These are phyloP conservation scores for Turritis glabra DNA, from an alignment of 345 rosid genomes.

Conservation along the genomic window DNA sequence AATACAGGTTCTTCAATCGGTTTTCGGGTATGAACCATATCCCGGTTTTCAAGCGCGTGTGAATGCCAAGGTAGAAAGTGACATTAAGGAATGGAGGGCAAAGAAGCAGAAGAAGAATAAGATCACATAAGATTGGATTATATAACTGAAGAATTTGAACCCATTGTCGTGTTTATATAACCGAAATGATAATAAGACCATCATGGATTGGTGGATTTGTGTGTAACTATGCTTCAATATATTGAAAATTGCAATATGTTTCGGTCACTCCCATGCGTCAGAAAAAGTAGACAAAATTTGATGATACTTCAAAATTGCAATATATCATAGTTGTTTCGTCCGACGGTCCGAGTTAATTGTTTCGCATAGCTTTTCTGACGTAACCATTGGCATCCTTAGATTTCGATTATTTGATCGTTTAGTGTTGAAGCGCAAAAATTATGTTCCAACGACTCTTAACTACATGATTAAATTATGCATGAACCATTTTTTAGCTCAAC, in stretches of 20 bases:
- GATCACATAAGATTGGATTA: constrained; percentile 27
- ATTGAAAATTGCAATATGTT: background rate
- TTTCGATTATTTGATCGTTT: no score
- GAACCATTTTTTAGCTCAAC: no score
- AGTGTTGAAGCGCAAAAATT: no score
- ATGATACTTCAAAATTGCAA: no score
- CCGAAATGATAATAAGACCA: constrained; percentile 4
- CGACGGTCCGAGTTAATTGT: no score
- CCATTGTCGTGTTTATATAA: background rate
- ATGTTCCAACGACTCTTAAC: no score
- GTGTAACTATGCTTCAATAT: constrained; percentile 8
- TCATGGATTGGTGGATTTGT: constrained; percentile 8
- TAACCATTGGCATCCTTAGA: no score
- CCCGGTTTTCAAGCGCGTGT: constrained; percentile 75
- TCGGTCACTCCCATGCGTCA: background rate
- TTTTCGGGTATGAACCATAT: constrained; percentile 74
- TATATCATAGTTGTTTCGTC: no score
- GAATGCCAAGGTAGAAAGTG: constrained; percentile 55
- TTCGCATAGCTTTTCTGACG: no score
- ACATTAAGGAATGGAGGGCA: constrained; percentile 56
- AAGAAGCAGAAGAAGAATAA: constrained; percentile 51
- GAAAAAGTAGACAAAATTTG: no score
- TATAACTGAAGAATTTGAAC: background rate
- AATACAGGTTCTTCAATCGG: constrained; percentile 60
- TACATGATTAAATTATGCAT: no score